Base-by-base conservation (phyloP, 73 alveolate species). In the Blepharisma stoltei region DNA sequence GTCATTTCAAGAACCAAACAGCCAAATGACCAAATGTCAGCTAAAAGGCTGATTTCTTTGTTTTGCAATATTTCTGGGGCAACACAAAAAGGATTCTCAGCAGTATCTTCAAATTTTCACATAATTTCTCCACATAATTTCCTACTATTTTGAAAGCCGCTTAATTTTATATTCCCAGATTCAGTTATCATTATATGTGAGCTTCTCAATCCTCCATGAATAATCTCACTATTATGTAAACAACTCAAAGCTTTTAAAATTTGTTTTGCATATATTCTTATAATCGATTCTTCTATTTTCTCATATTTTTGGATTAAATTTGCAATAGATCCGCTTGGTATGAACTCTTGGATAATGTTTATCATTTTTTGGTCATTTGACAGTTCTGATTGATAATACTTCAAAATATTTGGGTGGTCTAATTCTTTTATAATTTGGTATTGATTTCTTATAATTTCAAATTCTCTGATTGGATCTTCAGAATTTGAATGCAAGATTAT, bases 121-220 rank as follows among this genome's bases (percentile, higher is more conserved):
- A 14, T 25, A 14, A 7, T 9, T 14, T 38, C 32, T 9, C n/a
- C 71, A 43, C 27, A 71, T 18, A 89, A 49, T 69, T 82, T 67
- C 81, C 90, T 91, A 0, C 97, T 86, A n/a, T 92, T 90, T n/a
- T 88, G 88, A 78, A 84, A 84, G 44, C 80, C 92, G 18, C 88
- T 69, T 55, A 84, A 46, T 60, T 84, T 84, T 14, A 84, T 73
- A 54, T 21, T 55, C 54, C 88, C 84, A 68, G 21, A 54, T 45
- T 50, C 69, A 53, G 54, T 78, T 8, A 87, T 69, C 18, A 87
- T 68, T 18, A 93, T 86, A 85, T 93, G 90, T 55, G 94, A 97
- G 4, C 94, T 83, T 80, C 90, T 93, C 50, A 93, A 66, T 75
- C 90, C 98, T 48, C 94, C 73, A 76, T 93, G 97, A n/a, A 90